These are phyloP conservation scores for Fraxinus cuspidata DNA, from an alignment of 257 asterid genomes.

Conservation along the genomic window DNA sequence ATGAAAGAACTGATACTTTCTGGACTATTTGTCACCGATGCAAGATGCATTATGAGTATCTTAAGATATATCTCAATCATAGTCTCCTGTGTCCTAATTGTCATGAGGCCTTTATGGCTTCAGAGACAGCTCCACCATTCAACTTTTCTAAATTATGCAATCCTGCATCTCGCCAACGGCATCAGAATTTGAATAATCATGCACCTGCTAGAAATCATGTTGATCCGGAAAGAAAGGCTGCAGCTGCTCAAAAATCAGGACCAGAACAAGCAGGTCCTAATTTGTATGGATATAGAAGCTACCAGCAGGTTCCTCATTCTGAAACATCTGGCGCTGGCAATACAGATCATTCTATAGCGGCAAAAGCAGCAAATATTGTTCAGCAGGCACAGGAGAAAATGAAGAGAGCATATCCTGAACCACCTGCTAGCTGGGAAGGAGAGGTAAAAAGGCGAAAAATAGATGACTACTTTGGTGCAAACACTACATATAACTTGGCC, in stretches of 20 bases:
- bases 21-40: constrained; percentile 79
- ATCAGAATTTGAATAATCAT: constrained; percentile 31
- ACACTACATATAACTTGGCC: constrained; percentile 26
- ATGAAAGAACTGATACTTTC: constrained; percentile 56
- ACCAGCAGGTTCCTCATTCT: constrained; percentile 24
- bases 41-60: constrained; percentile 79
- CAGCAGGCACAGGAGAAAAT: constrained; percentile 43
- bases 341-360: constrained; percentile 17
- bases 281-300: constrained; percentile 22
- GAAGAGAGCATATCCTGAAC: constrained; percentile 63
- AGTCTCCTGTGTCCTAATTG: constrained; percentile 78
- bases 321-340: neutral
- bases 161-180: constrained; percentile 33
- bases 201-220: constrained; percentile 3
- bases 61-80: constrained; percentile 56
- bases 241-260: constrained; percentile 39
- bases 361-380: constrained; percentile 45
- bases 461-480: constrained; percentile 35
- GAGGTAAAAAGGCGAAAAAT: constrained; percentile 43
- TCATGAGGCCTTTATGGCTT: constrained; percentile 56
- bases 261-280: constrained; percentile 34
- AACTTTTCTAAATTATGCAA: constrained; percentile 34
- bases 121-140: constrained; percentile 64
- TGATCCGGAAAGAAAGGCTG: constrained; percentile 33
- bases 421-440: constrained; percentile 39